Evolutionary conservation across 805 yeast genomes (phyloP).

Genomic region (Candida adriatica): DNA sequence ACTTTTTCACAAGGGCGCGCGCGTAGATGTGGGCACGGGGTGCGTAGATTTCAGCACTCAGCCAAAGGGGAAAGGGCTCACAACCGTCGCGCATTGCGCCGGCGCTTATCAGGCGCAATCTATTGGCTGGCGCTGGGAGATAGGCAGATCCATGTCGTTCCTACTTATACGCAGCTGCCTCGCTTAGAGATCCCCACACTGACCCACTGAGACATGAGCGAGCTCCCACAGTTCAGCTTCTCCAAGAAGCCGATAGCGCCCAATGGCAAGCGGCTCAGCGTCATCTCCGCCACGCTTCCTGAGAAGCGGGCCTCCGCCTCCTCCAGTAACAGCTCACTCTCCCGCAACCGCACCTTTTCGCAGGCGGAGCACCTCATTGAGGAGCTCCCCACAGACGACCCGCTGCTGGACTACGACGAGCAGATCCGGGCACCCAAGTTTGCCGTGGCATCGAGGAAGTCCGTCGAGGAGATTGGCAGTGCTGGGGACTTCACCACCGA

Average conservation of each 20-base stretch:
- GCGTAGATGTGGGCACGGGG: too few species aligned
- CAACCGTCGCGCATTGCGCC: too few species aligned
- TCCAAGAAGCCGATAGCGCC: conserved; percentile 21
- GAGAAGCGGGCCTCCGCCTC: conserved; percentile 9
- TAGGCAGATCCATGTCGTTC: background rate
- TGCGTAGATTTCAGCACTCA: too few species aligned
- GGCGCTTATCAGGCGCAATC: conserved; percentile 9
- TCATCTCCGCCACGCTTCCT: conserved; percentile 20
- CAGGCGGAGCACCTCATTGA: conserved; percentile 5
- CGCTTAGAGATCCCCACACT: background rate
- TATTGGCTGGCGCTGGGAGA: conserved; percentile 2
- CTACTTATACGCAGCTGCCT: background rate
- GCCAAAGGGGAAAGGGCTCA: too few species aligned
- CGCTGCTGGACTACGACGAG: conserved; percentile 22
- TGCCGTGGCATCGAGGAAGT: conserved; percentile 9
- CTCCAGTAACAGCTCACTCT: conserved; percentile 4
- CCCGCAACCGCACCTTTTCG: conserved; percentile 4
- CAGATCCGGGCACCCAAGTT: conserved; percentile 26
- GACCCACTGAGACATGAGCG: conserved; percentile 1
- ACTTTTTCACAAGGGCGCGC: too few species aligned
- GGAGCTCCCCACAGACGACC: conserved; percentile 19
- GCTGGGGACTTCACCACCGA: background rate
- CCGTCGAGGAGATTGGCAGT: conserved; percentile 10
- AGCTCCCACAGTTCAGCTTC: conserved; percentile 18
- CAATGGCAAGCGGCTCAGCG: conserved; percentile 14